Evolutionary conservation across 768 basidiomycete genomes (phyloP), one percentile per base, ranked within the genome.

Genomic region (Podaxis sp.): DNA sequence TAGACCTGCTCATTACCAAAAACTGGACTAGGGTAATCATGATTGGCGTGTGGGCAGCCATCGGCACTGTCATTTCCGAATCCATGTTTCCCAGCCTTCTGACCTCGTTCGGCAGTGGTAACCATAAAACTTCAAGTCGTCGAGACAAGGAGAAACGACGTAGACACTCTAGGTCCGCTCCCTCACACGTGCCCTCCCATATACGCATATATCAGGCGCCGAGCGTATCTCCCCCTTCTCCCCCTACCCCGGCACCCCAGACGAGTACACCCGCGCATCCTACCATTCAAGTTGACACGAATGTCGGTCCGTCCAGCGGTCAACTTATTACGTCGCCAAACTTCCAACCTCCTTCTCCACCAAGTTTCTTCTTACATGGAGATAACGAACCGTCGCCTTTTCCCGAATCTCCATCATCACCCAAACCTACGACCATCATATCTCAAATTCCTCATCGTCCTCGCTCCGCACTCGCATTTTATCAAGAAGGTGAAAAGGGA

Each of bases 1-100:
- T 82, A 42, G 82, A 84, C 67, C 67, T 80, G 24, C 66, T 80
- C 19, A 68, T 81, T 65, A 75, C 79, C 51, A 71, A 72, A 55
- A 74, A 75, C 64, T 26, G 68, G 24, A 65, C 66, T 19, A 75
- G 76, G 54, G 68, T 76, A 39, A 57, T 75, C 6, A 67, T 79
- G 66, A 71, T 79, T 33, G 53, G 78, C 0, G 66, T 81, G 17
- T 82, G 78, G 75, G 76, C 75, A 17, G 68, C 68, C 11, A 68
- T 82, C 48, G 76, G 73, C 9, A 64, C 74, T 30, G 62, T 78
- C 12, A 68, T 71, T 17, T 76, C 76, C 8, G 78, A 78, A 63
- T 69, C 71, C 7, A 38, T 24, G 64, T 70, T 17, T 74, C 75
- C 19, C 63, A 66, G 56, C 36, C n/a, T 30, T n/a, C 11, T 56